Base-by-base conservation (phyloP, 2,329 filamentous ascomycete genomes). In the Knoxdaviesia proteae region DNA sequence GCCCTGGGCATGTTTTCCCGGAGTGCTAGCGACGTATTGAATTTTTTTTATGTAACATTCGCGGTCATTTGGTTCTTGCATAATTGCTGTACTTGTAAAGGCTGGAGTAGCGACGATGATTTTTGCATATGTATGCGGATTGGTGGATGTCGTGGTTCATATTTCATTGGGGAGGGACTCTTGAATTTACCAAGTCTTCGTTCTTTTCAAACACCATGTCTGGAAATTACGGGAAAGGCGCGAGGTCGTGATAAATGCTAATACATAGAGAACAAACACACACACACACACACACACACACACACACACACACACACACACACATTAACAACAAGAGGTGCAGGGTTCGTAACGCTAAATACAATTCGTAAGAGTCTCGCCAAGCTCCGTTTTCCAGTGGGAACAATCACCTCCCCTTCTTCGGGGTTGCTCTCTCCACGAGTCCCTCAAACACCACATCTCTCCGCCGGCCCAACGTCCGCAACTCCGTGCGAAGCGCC, bases 391-490 rank as follows among this genome's bases (percentile, higher is more conserved):
- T 20, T 20, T 20, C 20, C 20, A 20, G 20, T 20, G 20, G 20
- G 20, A 20, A 9, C 32, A 32, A 42, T 8, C 30, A 31, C 11
- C 33, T 32, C n/a, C 6, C n/a, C 36, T 48, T 47, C 32, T 42
- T 39, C 2, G 46, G 47, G 7, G 44, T 47, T 38, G 74, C 70
- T 36, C 66, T 63, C 50, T 76, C 73, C 3, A 84, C 74, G 39
- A 90, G 55, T 2, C 67, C 70, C 54, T 88, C 84, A 54, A 93
- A 92, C 43, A 84, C 64, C 32, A 62, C 67, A 55, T 94, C 84
- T 43, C 86, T 69, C 49, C 68, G 66, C 48, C 65, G 65, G 32
- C 68, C 76, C 42, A 84, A 59, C 7, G 61, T 59, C 36, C 68
- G 65, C 39, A 93, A 61, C 52, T 84, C 74, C 2, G 62, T 60